A percentile compares a stretch with the other conserved stretches of the same genome.
phyloP scores from a whole-genome alignment of 495 filamentous ascomycete species.

The Hyaloscypha bicolor region DNA sequence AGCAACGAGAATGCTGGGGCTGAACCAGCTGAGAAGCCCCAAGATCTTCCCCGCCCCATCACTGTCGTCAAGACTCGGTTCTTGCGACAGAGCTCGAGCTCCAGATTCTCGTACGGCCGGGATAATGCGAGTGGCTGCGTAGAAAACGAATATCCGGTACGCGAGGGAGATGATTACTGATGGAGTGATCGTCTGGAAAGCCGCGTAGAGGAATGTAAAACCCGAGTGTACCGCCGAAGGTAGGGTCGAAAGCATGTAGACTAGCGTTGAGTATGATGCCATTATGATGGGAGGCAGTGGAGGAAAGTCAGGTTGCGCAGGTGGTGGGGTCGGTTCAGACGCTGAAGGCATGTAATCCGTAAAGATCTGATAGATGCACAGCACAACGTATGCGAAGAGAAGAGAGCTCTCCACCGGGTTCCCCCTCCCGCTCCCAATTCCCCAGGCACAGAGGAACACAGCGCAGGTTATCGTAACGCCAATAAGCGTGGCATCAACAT shows the following conservation, averaged over 20 bases:
- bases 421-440: slow-evolving; percentile 90
- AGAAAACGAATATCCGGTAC: slow-evolving; percentile 91
- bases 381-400: slow-evolving; percentile 93
- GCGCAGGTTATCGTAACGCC: slow-evolving; percentile 89
- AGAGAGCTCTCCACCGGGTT: slow-evolving; percentile 96
- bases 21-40: slow-evolving; percentile 86
- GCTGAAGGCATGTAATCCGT: slow-evolving; percentile 87
- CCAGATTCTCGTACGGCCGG: slow-evolving; percentile 88
- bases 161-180: slow-evolving; percentile 91
- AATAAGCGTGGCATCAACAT: slow-evolving; percentile 91
- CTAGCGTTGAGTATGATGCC: slow-evolving; percentile 93
- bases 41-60: slow-evolving; percentile 80
- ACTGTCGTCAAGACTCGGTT: slow-evolving; percentile 79
- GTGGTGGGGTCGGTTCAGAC: slow-evolving; percentile 48
- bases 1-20: slow-evolving; percentile 86
- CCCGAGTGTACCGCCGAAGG: slow-evolving; percentile 82
- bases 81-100: slow-evolving; percentile 77
- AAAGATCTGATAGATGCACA: slow-evolving; percentile 99
- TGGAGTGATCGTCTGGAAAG: slow-evolving; percentile 90
- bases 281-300: slow-evolving; percentile 95
- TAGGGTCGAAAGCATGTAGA: slow-evolving; percentile 80
- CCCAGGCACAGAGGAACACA: slow-evolving; percentile 89
- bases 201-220: slow-evolving; percentile 84
- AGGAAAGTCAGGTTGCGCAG: slow-evolving; percentile 78
- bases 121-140: slow-evolving; percentile 94